Base-by-base conservation (phyloP, 352 stramenopile species). In the Phytophthora tentaculata region DNA sequence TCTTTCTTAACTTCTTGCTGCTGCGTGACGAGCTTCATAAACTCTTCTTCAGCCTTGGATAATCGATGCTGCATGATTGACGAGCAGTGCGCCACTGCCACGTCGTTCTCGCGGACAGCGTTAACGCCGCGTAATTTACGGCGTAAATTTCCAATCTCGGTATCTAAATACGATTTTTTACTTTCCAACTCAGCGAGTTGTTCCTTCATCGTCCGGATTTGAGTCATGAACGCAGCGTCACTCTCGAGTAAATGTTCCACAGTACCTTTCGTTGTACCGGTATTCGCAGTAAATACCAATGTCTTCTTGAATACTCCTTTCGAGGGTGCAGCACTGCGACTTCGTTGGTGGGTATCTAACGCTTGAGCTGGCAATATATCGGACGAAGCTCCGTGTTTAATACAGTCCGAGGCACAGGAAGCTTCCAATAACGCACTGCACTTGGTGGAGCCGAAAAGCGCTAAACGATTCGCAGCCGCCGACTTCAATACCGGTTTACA, bases 61-160 rank as follows among this genome's bases (percentile, higher is more conserved):
- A 93, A 62, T 0, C 85, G 83, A 50, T 91, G 81, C 65, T 91
- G 83, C 81, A 93, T 88, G 59, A 93, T 86, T 5, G 85, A 80
- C 10, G 77, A 81, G 49, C 83, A 93, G 57, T 93, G 83, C 10
- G 85, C 85, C 3, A 93, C 83, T 1, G 85, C 85, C 2, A n/a
- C 71, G 58, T 93, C 85, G 49, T 93, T 93, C 49, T 93, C 85
- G 16, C 84, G 81, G 26, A 93, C 85, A 19, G 85, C 85, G 24
- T 93, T 88, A 22, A 93, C 81, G 5, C 85, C 85, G 5, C 83
- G 81, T 9, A 93, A 48, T 23, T 74, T 80, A 37, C 77, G 83
- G 12, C 84, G 74, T 56, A 91, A 64, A 8, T 53, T 71, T 7
- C 73, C 67, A 22, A 91, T 89, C 26, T 91, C 76, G 0, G 45